A percentile compares a stretch with the other conserved stretches of the same genome.
Conservation (phyloP, 2,329 filamentous ascomycete species). For the Calonectria honghensis region DNA sequence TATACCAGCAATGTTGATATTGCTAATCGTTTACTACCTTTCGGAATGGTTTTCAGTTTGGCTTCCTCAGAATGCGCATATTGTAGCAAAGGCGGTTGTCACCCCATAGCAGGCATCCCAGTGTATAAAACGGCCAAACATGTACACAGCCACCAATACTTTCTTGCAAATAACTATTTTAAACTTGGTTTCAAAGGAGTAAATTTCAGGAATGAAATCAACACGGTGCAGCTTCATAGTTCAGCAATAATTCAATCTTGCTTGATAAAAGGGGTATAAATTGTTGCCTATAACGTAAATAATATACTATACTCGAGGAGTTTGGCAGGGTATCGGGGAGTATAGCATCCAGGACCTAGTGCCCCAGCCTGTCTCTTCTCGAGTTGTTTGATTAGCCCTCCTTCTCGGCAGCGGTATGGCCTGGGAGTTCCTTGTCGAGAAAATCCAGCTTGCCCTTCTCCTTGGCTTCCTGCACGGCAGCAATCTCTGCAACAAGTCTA, state of each 20-base stretch:
- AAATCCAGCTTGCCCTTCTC: constrained; percentile 37
- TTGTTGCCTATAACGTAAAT: background rate
- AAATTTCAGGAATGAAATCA: background rate
- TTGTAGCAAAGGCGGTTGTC: background rate
- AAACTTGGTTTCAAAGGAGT: background rate
- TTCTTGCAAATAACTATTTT: background rate
- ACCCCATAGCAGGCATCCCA: no score
- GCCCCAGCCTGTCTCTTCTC: background rate
- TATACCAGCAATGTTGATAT: background rate
- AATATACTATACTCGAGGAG: background rate
- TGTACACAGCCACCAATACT: no score
- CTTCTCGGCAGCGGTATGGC: constrained; percentile 26
- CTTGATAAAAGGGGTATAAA: background rate
- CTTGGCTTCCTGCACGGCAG: constrained; percentile 29
- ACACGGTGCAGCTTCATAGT: background rate
- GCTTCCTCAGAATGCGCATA: background rate
- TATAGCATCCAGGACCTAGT: background rate
- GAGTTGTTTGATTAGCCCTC: constrained; percentile 8
- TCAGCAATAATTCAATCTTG: background rate
- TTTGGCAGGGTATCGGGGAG: background rate
- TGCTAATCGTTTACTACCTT: background rate
- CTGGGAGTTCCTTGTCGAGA: constrained; percentile 3
- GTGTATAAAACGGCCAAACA: no score
- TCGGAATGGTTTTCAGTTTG: background rate
- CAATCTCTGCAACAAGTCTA: constrained; percentile 34